A percentile compares a stretch with the other conserved stretches of the same genome.
Evolutionary conservation across 2,329 filamentous ascomycete genomes (phyloP).

Genomic region (Fusarium sp.): DNA sequence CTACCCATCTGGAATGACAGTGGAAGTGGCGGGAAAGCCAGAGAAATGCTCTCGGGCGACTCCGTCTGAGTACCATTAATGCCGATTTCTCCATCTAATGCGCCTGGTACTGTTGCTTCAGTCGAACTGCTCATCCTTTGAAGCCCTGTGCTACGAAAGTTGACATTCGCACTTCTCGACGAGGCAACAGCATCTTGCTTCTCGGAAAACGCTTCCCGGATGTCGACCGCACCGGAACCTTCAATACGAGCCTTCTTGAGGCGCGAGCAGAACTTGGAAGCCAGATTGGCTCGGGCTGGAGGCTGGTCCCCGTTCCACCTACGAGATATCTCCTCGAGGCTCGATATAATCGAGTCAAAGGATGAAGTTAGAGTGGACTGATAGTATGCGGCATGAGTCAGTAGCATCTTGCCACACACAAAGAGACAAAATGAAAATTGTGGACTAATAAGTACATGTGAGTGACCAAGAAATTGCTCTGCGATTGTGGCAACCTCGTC

Average conservation of each 20-base stretch:
- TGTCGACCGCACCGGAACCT: background rate
- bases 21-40: slow-evolving; percentile 1
- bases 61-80: background rate
- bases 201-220: slow-evolving; percentile 26
- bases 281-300: slow-evolving; percentile 7
- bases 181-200: background rate
- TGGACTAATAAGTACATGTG: slow-evolving; percentile 9
- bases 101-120: background rate
- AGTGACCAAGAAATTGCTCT: slow-evolving; percentile 15
- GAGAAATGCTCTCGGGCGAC: background rate
- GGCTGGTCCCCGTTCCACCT: slow-evolving; percentile 21
- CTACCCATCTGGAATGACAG: background rate
- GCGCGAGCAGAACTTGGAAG: slow-evolving; percentile 27
- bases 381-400: slow-evolving; percentile 21
- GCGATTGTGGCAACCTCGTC: slow-evolving; percentile 26
- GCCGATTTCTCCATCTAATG: background rate
- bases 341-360: slow-evolving; percentile 21
- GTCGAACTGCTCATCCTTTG: background rate
- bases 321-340: slow-evolving; percentile 10
- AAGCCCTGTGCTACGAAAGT: background rate
- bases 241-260: slow-evolving; percentile 1
- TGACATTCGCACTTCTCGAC: background rate
- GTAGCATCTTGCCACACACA: slow-evolving; percentile 26
- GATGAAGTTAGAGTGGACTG: background rate
- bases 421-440: slow-evolving; percentile 35